Conservation (phyloP, 1,284 basidiomycete species). For the Ganoderma boninense region DNA sequence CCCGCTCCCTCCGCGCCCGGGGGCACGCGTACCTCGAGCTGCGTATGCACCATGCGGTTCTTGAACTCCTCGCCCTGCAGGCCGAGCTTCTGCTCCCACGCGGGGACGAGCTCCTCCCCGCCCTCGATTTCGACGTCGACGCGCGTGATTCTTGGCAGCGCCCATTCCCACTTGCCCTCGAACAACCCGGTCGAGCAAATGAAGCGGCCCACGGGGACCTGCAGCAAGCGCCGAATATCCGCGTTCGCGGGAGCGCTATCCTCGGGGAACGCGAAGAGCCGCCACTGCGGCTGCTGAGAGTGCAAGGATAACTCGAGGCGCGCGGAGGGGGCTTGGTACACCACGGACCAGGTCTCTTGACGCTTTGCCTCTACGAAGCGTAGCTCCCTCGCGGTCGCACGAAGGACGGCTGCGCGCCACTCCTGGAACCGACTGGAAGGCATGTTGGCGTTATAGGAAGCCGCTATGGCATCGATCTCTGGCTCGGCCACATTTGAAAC, state of each 20-base stretch:
- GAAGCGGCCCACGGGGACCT: slow-evolving; percentile 82
- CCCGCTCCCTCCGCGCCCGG: slow-evolving; percentile 38
- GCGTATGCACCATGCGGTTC: slow-evolving; percentile 74
- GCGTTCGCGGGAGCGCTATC: slow-evolving; percentile 80
- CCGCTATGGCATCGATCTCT: slow-evolving; percentile 63
- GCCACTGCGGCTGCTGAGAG: slow-evolving; percentile 86
- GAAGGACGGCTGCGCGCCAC: slow-evolving; percentile 77
- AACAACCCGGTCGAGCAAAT: slow-evolving; percentile 67
- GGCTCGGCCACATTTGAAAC: slow-evolving; percentile 62
- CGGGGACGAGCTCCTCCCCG: slow-evolving; percentile 74
- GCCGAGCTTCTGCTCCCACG: slow-evolving; percentile 90
- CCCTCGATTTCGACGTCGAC: slow-evolving; percentile 74
- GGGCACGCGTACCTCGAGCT: slow-evolving; percentile 69
- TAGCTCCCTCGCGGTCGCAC: slow-evolving; percentile 70
- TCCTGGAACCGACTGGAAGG: slow-evolving; percentile 63
- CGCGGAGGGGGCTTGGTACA: slow-evolving; percentile 80
- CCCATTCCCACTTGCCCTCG: slow-evolving; percentile 83
- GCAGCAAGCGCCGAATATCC: slow-evolving; percentile 78
- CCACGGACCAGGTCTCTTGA: slow-evolving; percentile 87
- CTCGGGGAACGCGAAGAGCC: slow-evolving; percentile 80
- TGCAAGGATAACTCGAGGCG: slow-evolving; percentile 82
- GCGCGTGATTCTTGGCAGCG: slow-evolving; percentile 69
- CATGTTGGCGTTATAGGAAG: slow-evolving; percentile 52
- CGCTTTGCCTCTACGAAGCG: slow-evolving; percentile 89
- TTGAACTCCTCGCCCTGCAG: slow-evolving; percentile 71